A percentile compares a stretch with the other conserved stretches of the same genome.
Conservation (phyloP, 73 alveolate species). For the Paramecium bursaria region DNA sequence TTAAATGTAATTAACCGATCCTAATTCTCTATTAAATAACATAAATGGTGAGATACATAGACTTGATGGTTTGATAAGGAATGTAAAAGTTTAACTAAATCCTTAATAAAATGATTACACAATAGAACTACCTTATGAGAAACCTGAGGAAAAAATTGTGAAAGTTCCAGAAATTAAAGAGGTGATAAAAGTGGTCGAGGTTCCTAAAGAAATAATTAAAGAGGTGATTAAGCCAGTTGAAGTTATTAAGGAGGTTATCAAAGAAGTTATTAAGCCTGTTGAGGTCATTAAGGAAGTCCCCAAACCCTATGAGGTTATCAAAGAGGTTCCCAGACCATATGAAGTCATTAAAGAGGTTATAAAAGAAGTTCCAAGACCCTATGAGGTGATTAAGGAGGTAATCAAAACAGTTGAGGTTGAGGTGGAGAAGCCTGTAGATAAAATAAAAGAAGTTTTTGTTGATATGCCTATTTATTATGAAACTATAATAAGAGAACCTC, state of each 20-base stretch:
- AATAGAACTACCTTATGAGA: not conserved
- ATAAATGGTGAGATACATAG: not conserved
- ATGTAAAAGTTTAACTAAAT: not conserved
- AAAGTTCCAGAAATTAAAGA: constrained; percentile 11
- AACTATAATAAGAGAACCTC: too few species aligned
- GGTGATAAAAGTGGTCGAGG: constrained; percentile 2
- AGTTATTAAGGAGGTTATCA: constrained; percentile 41
- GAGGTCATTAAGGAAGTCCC: constrained; percentile 1
- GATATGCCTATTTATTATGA: too few species aligned
- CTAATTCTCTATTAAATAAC: too few species aligned
- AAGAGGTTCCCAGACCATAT: too few species aligned
- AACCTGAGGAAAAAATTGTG: constrained; percentile 13
- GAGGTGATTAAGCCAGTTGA: constrained; percentile 44
- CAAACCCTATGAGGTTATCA: too few species aligned
- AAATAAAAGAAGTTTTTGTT: too few species aligned
- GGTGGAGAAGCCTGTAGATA: too few species aligned
- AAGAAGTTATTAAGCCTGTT: constrained; percentile 23
- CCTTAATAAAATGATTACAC: constrained; percentile 1
- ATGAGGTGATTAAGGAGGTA: too few species aligned
- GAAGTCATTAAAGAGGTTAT: too few species aligned
- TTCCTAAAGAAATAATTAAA: constrained; percentile 4
- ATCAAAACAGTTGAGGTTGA: too few species aligned
- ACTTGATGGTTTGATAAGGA: not conserved
- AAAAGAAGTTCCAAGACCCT: too few species aligned
- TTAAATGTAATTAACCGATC: too few species aligned